A percentile compares a stretch with the other conserved stretches of the same genome.
Conservation (phyloP, 2,329 filamentous ascomycete species). For the Coniochaeta sp. region DNA sequence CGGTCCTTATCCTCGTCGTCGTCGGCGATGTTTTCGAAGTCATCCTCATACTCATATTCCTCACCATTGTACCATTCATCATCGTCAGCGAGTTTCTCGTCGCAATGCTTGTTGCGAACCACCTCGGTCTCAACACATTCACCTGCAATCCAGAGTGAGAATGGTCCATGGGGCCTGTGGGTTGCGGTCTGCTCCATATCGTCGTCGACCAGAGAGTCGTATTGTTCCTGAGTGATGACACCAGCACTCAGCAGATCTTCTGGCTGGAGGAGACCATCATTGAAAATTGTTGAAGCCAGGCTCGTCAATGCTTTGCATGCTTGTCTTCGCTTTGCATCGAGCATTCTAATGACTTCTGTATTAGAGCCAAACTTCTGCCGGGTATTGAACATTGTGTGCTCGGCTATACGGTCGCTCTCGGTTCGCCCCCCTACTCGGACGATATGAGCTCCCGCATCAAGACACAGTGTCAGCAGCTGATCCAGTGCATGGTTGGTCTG, state of each 20-base stretch:
- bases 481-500: slow-evolving; percentile 91
- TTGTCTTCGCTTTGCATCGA: slow-evolving; percentile 17
- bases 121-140: slow-evolving; percentile 33
- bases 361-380: slow-evolving; percentile 22
- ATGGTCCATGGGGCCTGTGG: slow-evolving; percentile 10
- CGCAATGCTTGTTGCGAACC: slow-evolving; percentile 6
- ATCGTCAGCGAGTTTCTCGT: not conserved
- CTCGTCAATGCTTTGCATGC: not conserved
- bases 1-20: slow-evolving; percentile 25
- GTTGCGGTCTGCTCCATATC: slow-evolving; percentile 20
- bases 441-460: slow-evolving; percentile 46
- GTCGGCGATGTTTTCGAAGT: slow-evolving; percentile 26
- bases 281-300: slow-evolving; percentile 26
- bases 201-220: slow-evolving; percentile 49
- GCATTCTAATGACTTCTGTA: slow-evolving; percentile 14
- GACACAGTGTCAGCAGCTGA: slow-evolving; percentile 62
- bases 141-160: slow-evolving; percentile 43
- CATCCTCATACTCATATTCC: slow-evolving; percentile 40
- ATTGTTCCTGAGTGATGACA: slow-evolving; percentile 56
- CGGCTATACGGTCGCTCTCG: slow-evolving; percentile 55
- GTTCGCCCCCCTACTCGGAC: slow-evolving; percentile 59
- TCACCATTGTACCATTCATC: slow-evolving; percentile 48
- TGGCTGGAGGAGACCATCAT: slow-evolving; percentile 40
- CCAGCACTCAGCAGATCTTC: slow-evolving; percentile 43
- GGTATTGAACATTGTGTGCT: slow-evolving; percentile 59